These are phyloP conservation scores for Meyerozyma sp. DNA, from an alignment of 1,139 yeast genomes.

Conservation along the genomic window DNA sequence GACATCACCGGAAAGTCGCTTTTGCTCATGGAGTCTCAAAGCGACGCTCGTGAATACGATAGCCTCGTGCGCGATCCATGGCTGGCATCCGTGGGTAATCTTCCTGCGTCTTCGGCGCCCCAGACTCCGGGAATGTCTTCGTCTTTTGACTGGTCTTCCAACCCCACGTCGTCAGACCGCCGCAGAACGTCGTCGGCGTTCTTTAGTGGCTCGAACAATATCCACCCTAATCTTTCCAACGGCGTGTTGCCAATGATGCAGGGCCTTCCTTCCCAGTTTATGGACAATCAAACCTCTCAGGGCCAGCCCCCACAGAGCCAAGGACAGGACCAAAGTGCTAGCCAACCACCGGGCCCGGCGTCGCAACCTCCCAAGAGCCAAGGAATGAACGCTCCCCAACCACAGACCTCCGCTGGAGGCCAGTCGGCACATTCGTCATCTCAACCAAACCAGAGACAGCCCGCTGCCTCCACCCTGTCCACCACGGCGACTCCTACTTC, in stretches of 20 bases:
- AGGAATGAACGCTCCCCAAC: too few relatives aligned
- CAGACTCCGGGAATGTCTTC: constrained; percentile 32
- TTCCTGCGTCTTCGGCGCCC: constrained; percentile 20
- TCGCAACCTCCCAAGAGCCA: neutral
- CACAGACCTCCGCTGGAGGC: neutral
- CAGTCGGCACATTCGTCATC: neutral
- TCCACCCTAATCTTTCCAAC: neutral
- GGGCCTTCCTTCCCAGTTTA: neutral
- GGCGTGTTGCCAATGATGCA: neutral
- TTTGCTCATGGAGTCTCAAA: constrained; percentile 50
- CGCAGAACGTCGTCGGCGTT: constrained; percentile 34
- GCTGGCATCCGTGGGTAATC: constrained; percentile 15
- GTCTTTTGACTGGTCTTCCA: constrained; percentile 26
- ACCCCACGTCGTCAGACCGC: constrained; percentile 13
- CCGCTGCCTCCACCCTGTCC: constrained; percentile 2
- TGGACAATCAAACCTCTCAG: neutral
- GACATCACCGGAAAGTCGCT: constrained; percentile 49
- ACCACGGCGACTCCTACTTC: constrained; percentile 1
- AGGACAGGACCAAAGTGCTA: neutral
- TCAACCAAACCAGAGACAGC: constrained; percentile 4
- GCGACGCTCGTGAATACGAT: constrained; percentile 49
- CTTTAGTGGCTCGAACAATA: constrained; percentile 10
- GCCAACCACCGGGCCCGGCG: neutral
- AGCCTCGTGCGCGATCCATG: constrained; percentile 48
- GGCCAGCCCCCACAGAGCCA: neutral